Percentiles rank a stretch among this genome's conserved stretches.
These are phyloP conservation scores for Ogataea methylovora DNA, from an alignment of 805 yeast genomes.

Conservation along the genomic window DNA sequence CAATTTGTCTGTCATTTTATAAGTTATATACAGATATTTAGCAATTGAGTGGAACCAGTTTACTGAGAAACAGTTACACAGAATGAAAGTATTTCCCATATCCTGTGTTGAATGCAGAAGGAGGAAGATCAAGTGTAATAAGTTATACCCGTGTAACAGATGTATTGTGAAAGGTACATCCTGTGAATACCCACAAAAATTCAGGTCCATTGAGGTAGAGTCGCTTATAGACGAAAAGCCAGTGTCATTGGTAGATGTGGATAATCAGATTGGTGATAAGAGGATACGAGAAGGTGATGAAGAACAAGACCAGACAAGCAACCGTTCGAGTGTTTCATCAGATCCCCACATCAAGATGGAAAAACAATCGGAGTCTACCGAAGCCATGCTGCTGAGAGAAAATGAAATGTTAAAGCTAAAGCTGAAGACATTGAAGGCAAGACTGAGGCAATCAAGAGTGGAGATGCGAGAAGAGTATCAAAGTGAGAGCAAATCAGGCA, in stretches of 20 bases:
- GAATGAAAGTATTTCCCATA: slow-evolving; percentile 6
- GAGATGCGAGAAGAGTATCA: slow-evolving; percentile 7
- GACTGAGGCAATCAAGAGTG: slow-evolving; percentile 11
- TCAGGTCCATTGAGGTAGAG: slow-evolving; percentile 33
- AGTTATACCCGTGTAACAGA: slow-evolving; percentile 36
- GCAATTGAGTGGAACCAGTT: neutral
- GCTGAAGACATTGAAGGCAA: slow-evolving; percentile 17
- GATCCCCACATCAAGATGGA: no score
- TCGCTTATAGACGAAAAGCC: slow-evolving; percentile 11
- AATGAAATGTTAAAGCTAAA: slow-evolving; percentile 22
- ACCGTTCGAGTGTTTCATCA: no score
- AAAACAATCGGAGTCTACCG: slow-evolving; percentile 1
- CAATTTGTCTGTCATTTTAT: no score
- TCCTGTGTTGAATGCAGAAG: slow-evolving; percentile 27
- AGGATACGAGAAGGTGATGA: no score
- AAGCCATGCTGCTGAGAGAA: slow-evolving; percentile 14
- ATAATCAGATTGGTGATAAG: no score
- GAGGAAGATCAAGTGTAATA: slow-evolving; percentile 28
- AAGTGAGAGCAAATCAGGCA: neutral
- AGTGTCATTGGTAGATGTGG: no score
- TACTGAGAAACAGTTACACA: neutral
- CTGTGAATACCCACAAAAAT: slow-evolving; percentile 40
- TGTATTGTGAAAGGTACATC: slow-evolving; percentile 29
- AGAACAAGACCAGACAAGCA: no score
- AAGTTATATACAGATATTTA: no score